Evolutionary conservation across 129 eudicot genomes (phyloP).

Genomic region (Chrysanthemum makinoi): DNA sequence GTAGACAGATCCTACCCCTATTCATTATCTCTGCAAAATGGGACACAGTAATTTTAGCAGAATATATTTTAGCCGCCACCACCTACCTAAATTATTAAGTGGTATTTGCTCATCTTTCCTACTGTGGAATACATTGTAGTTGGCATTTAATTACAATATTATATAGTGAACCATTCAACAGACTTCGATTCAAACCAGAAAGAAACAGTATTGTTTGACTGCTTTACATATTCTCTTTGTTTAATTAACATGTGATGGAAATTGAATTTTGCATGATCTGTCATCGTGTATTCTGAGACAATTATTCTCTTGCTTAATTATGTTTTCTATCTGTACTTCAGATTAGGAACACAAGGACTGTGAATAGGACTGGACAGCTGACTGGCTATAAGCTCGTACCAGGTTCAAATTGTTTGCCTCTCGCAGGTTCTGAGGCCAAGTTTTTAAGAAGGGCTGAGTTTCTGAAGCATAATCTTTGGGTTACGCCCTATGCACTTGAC

Average conservation of each 20-base stretch:
- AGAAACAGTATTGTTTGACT: background rate
- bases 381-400: slow-evolving; percentile 90
- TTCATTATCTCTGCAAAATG: no score
- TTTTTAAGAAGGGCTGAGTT: slow-evolving; percentile 83
- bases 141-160: no score
- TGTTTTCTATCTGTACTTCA: slow-evolving; percentile 20
- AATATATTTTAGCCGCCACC: no score
- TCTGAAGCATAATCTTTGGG: slow-evolving; percentile 88
- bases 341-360: slow-evolving; percentile 83
- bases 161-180: background rate
- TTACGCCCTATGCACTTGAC: slow-evolving; percentile 63
- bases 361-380: slow-evolving; percentile 78
- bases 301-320: background rate
- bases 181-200: background rate
- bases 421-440: slow-evolving; percentile 87
- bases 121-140: no score
- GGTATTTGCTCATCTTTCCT: no score
- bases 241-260: background rate
- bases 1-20: no score
- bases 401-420: slow-evolving; percentile 77
- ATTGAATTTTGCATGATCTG: background rate
- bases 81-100: no score
- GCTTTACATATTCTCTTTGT: background rate
- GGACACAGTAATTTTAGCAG: no score
- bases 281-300: background rate